Base-by-base conservation (phyloP, 1,284 basidiomycete species). In the Volvariella volvacea region DNA sequence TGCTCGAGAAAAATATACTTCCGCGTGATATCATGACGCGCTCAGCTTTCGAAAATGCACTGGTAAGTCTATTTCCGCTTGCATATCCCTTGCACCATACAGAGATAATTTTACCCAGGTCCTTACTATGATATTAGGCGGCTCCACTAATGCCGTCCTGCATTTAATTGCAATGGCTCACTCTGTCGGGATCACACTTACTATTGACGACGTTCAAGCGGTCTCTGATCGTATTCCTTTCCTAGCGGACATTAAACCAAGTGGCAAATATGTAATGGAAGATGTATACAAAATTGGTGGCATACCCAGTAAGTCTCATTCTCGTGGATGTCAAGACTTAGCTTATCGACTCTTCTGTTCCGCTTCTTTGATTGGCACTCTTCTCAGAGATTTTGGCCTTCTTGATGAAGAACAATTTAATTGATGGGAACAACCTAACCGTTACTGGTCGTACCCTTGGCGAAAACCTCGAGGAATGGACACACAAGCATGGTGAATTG, bases 11-110 rank as follows among this genome's bases (percentile, higher is more conserved):
- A 65, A 94, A 97, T 70, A 87, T 98, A 59, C 78, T 92, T 44
- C 95, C 95, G 12, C 70, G 89, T 41, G 88, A 98, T 60, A 97
- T 98, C 64, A 97, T 98, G 92, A 97, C 93, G 16, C 80, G 86
- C 21, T 76, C 83, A 15, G 93, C 94, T 2, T 97, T 98, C 56
- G 94, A 98, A 68, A 97, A 97, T 64, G 94, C 94, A 15, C 92
- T 98, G 80, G 92, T 88, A 50, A 43, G 70, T 53, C 42, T 47
- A 41, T 20, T 47, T 47, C 50, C 42, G 42, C 17, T 36, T 49
- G 47, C 17, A 22, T 52, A 16, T 38, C 41, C 22, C 36, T 50
- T 42, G 39, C 50, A 28, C 49, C 17, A 28, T 44, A 39, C 43
- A 47, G 49, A 49, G 47, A 42, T 38, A 43, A 20, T 45, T 43